Conservation (phyloP, 176 grass and related monocot species). For the Zoysia pacifica region DNA sequence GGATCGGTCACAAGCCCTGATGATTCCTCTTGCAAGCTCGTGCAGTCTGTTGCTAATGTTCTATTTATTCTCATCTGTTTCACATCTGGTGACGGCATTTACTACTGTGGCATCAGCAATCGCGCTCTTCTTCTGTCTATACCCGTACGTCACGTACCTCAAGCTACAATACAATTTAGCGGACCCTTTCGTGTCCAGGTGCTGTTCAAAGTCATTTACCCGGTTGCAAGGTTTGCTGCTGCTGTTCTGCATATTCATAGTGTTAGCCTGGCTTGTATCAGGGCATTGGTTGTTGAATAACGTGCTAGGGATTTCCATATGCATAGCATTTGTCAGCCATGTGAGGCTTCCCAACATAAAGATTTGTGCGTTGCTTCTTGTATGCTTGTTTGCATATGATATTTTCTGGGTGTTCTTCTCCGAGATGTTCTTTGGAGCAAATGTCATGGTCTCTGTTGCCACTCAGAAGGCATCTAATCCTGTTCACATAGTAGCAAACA, state of each 20-base stretch:
- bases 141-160: slow-evolving; percentile 56
- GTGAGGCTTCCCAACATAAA: slow-evolving; percentile 97
- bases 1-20: slow-evolving; percentile 76
- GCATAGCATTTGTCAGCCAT: slow-evolving; percentile 95
- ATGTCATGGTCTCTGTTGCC: slow-evolving; percentile 99
- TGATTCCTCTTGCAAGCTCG: slow-evolving; percentile 87
- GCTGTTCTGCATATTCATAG: slow-evolving; percentile 57
- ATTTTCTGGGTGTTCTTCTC: slow-evolving; percentile 99
- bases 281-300: slow-evolving; percentile 98
- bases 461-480: slow-evolving; percentile 98
- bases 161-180: slow-evolving; percentile 50
- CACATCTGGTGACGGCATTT: slow-evolving; percentile 78
- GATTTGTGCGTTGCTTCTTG: slow-evolving; percentile 80
- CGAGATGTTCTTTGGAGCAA: slow-evolving; percentile 91
- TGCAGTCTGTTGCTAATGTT: slow-evolving; percentile 91
- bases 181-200: slow-evolving; percentile 76
- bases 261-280: slow-evolving; percentile 77
- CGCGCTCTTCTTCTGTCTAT: slow-evolving; percentile 89
- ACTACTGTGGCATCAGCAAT: slow-evolving; percentile 71
- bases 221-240: slow-evolving; percentile 63
- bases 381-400: slow-evolving; percentile 90
- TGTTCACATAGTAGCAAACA: slow-evolving; percentile 82
- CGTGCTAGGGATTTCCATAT: slow-evolving; percentile 81
- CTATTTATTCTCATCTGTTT: slow-evolving; percentile 95
- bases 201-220: slow-evolving; percentile 86